A percentile compares a stretch with the other conserved stretches of the same genome.
Conservation (phyloP, 441 rosid genomes). For the Gossypium gossypioides region DNA sequence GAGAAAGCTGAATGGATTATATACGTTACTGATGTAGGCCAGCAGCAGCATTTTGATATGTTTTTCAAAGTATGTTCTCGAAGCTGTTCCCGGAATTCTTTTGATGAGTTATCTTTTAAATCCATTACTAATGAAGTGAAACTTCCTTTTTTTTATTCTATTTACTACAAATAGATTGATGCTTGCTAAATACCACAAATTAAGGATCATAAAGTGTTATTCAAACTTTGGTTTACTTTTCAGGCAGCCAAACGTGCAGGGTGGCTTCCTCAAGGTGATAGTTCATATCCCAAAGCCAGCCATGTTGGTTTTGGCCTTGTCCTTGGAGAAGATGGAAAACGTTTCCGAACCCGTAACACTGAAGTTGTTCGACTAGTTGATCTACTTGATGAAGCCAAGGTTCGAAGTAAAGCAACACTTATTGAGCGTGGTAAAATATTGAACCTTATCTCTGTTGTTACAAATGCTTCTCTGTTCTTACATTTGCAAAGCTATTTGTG, state of each 20-base stretch:
- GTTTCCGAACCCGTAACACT: slow-evolving; percentile 70
- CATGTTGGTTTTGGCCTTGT: slow-evolving; percentile 92
- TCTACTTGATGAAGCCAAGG: slow-evolving; percentile 86
- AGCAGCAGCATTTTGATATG: slow-evolving; percentile 86
- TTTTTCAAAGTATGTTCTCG: slow-evolving; percentile 58
- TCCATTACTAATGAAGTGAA: not conserved
- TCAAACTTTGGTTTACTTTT: slow-evolving; percentile 14
- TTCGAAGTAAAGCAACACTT: slow-evolving; percentile 59
- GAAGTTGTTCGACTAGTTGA: slow-evolving; percentile 89
- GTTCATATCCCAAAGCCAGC: slow-evolving; percentile 46
- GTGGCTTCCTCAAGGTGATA: slow-evolving; percentile 61
- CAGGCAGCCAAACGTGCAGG: slow-evolving; percentile 82
- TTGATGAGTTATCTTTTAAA: not conserved
- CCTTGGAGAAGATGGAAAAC: slow-evolving; percentile 81
- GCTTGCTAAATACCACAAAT: not conserved
- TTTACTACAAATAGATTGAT: not conserved
- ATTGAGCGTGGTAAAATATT: slow-evolving; percentile 60
- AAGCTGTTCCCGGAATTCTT: not conserved
- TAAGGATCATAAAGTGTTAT: not conserved
- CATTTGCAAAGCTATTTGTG: slow-evolving; percentile 8
- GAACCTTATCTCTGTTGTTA: slow-evolving; percentile 4
- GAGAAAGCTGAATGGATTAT: slow-evolving; percentile 94
- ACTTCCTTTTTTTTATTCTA: not conserved
- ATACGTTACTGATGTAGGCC: slow-evolving; percentile 93
- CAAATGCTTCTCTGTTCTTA: slow-evolving; percentile 3